These are phyloP conservation scores for Immersiella caudata DNA, from an alignment of 495 filamentous ascomycete species.

Conservation along the genomic window DNA sequence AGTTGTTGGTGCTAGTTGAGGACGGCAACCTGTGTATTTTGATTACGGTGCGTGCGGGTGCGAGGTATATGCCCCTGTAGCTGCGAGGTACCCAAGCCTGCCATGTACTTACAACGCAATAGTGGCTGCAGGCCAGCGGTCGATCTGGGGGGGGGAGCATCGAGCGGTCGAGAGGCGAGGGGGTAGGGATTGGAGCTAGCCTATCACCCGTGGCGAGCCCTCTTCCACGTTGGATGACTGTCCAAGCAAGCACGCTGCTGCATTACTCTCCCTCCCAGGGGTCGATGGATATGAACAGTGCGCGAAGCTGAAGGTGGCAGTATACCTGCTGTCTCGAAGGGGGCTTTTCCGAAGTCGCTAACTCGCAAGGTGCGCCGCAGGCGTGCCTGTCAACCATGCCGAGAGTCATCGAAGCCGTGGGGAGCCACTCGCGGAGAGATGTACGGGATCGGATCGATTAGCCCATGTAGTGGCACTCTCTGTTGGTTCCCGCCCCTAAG, in stretches of 20 bases:
- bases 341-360: background rate
- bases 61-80: background rate
- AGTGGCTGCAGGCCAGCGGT: background rate
- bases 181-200: background rate
- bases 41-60: conserved; percentile 8
- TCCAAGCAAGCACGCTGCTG: background rate
- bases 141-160: background rate
- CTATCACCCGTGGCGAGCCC: background rate
- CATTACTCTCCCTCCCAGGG: background rate
- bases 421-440: conserved; percentile 6
- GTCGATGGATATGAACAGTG: background rate
- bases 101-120: conserved; percentile 8
- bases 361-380: background rate
- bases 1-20: conserved; percentile 16
- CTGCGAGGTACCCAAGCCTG: conserved; percentile 3
- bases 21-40: conserved; percentile 12
- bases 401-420: conserved; percentile 9
- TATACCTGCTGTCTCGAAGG: background rate
- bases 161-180: conserved; percentile 2
- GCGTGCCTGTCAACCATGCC: conserved; percentile 2
- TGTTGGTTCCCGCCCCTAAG: conserved; percentile 14
- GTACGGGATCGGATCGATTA: conserved; percentile 22
- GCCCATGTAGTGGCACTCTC: conserved; percentile 19
- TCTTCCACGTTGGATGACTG: background rate
- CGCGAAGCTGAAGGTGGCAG: background rate